phyloP scores from a whole-genome alignment of 78 protist species.

The Dictyostelium brefeldianum region DNA sequence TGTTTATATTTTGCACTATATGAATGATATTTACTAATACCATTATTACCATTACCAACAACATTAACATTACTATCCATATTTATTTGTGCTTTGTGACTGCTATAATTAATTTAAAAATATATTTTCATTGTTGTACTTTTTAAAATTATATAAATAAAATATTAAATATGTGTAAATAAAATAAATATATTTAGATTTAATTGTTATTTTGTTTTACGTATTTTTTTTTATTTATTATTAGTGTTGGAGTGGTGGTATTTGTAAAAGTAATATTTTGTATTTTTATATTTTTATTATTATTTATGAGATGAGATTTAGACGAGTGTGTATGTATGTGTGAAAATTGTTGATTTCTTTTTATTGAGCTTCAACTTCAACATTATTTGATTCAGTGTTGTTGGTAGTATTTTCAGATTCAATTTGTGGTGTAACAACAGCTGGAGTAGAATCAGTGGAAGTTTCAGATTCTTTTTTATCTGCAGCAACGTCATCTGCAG shows the following conservation, averaged over 20 bases:
- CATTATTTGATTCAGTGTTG: neutral
- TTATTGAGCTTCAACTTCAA: slow-evolving; percentile 59
- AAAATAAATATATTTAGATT: too few species aligned
- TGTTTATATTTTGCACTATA: slow-evolving; percentile 20
- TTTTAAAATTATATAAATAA: too few species aligned
- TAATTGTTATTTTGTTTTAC: too few species aligned
- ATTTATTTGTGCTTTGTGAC: neutral
- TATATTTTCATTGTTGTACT: too few species aligned
- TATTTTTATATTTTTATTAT: too few species aligned
- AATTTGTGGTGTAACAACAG: neutral
- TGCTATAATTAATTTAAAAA: neutral
- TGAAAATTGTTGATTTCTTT: too few species aligned
- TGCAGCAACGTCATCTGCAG: neutral
- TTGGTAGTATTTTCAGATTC: slow-evolving; percentile 1
- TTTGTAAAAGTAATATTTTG: too few species aligned
- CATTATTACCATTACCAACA: neutral
- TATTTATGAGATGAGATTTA: too few species aligned
- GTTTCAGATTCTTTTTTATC: slow-evolving; percentile 5
- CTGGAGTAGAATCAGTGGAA: slow-evolving; percentile 1
- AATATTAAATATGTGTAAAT: too few species aligned
- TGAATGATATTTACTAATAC: neutral
- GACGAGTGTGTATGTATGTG: too few species aligned
- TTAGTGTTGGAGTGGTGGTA: too few species aligned
- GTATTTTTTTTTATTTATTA: too few species aligned
- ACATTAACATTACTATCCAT: neutral